phyloP scores from a whole-genome alignment of 2,329 filamentous ascomycete species.

The Talaromyces rugulosus region DNA sequence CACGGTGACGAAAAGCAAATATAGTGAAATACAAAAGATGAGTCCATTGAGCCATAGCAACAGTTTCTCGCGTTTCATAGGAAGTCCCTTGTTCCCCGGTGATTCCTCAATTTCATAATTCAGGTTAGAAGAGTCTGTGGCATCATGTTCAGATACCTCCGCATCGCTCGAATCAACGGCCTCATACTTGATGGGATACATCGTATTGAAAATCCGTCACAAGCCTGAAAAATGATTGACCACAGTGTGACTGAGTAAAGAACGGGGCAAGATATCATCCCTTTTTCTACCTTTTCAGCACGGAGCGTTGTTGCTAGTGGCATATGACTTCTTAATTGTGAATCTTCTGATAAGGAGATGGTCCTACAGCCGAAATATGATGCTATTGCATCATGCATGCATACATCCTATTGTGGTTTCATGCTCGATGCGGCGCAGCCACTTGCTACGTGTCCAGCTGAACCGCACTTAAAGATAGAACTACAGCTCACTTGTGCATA shows the following conservation, averaged over 20 bases:
- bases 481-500: no score
- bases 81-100: neutral
- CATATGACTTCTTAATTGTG: neutral
- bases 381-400: no score
- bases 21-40: neutral
- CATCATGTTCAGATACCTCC: neutral
- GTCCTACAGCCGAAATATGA: no score
- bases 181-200: neutral
- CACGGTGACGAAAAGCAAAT: neutral
- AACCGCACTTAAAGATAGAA: no score
- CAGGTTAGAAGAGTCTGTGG: neutral
- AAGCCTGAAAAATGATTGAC: neutral
- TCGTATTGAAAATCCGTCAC: neutral
- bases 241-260: neutral
- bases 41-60: neutral
- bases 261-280: neutral
- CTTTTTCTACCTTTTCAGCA: neutral
- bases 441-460: no score
- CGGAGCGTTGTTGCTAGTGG: neutral
- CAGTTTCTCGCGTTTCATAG: neutral
- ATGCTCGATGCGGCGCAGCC: no score
- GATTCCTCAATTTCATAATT: neutral
- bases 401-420: no score
- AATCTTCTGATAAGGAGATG: no score
- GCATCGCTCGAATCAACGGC: neutral